Evolutionary conservation across 306 rosid genomes (phyloP), one percentile per base, ranked within the genome.

Genomic region (Cucurbita pepo): DNA sequence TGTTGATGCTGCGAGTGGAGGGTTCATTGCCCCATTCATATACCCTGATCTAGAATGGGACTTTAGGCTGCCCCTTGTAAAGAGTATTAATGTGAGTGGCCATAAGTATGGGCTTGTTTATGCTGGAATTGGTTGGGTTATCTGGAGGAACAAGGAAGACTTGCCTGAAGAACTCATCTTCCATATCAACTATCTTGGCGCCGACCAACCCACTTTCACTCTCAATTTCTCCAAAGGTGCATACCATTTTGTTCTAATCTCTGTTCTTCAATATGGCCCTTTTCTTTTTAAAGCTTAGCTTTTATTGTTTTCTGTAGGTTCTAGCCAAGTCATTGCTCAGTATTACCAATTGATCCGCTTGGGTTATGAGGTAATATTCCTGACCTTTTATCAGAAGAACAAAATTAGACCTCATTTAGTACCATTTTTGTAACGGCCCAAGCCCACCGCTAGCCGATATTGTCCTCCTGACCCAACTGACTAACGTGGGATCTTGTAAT

Each of bases 131-230:
- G 96, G 97, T 56, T 92, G 97, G 97, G 88, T 79, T 74, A 79
- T 92, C 40, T 92, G 97, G 96, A 89, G 95, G 71, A 90, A 75
- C 81, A 92, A 86, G 48, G 89, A 82, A 14, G 96, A 92, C 69
- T 80, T 92, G 86, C 96, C 96, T 51, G 97, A 92, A 1, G 97
- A 92, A 57, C 96, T 92, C 79, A 90, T 92, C 77, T 92, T 92
- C 80, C 97, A 92, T 53, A 92, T 92, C 82, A 92, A 92, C 82
- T 92, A 92, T 79, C 97, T 90, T 0, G 97, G 97, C 50, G 85
- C 98, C 57, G 98, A 93, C 73, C 98, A 93, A 72, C 98, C 98
- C 80, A 93, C 98, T 54, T 93, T 93, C 86, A 93, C 98, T 21
- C 98, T 93, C 79, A 93, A 93, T 74, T 93, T 93, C 86, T 93